Evolutionary conservation across 2,329 filamentous ascomycete genomes (phyloP).

Genomic region (Fusarium clavum): DNA sequence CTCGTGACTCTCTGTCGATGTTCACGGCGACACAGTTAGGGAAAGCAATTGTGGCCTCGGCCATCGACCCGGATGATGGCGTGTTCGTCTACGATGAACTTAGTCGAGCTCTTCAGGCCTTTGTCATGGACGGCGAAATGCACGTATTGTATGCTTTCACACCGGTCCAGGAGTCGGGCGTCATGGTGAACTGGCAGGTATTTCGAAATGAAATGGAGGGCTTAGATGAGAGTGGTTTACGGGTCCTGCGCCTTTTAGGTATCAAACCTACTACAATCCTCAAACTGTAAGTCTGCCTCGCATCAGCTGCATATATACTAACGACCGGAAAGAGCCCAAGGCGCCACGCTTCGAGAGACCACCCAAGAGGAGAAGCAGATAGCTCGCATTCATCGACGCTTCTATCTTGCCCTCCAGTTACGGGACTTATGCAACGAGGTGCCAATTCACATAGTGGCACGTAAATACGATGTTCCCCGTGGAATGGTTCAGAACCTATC

Average conservation of each 20-base stretch:
- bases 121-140: constrained; percentile 85
- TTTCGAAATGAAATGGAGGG: constrained; percentile 77
- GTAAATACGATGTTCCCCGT: constrained; percentile 76
- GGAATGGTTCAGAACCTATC: constrained; percentile 78
- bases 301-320: constrained; percentile 16
- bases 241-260: constrained; percentile 75
- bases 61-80: constrained; percentile 79
- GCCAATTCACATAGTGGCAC: constrained; percentile 75
- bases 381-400: constrained; percentile 75
- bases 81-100: constrained; percentile 79
- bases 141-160: constrained; percentile 83
- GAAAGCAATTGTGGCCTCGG: constrained; percentile 77
- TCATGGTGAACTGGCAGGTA: constrained; percentile 75
- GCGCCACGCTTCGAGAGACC: constrained; percentile 71
- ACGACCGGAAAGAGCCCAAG: constrained; percentile 67
- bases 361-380: constrained; percentile 70
- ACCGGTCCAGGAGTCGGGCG: constrained; percentile 69
- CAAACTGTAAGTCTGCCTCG: constrained; percentile 64
- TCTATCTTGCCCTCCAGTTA: constrained; percentile 81
- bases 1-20: constrained; percentile 59
- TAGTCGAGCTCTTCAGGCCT: constrained; percentile 73
- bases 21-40: constrained; percentile 74
- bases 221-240: constrained; percentile 76
- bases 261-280: constrained; percentile 76
- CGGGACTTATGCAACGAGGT: constrained; percentile 82